Conservation (phyloP, 805 yeast genomes). For the Tetrapisispora arboricola region DNA sequence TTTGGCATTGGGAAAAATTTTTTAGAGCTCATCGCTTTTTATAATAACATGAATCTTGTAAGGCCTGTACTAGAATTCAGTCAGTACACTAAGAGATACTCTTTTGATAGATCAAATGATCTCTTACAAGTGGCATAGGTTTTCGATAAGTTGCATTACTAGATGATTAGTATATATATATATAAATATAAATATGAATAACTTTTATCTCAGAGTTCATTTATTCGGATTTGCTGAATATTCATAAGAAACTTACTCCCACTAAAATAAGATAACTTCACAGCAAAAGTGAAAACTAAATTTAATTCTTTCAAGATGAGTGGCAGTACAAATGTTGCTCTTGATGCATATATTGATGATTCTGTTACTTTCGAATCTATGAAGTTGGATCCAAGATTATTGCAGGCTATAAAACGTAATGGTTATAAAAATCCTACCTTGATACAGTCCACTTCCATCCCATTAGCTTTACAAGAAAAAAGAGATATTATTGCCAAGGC, state of each 20-base stretch:
- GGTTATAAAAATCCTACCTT: slow-evolving; percentile 84
- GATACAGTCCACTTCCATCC: slow-evolving; percentile 86
- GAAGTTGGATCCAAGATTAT: slow-evolving; percentile 69
- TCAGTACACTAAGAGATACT: neutral
- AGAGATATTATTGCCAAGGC: slow-evolving; percentile 92
- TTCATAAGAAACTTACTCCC: no score
- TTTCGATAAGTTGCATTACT: no score
- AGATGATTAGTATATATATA: no score
- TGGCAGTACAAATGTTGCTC: slow-evolving; percentile 34
- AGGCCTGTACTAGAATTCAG: neutral
- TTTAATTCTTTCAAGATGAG: slow-evolving; percentile 17
- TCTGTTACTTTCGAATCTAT: slow-evolving; percentile 62
- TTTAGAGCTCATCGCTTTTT: slow-evolving; percentile 1
- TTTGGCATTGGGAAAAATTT: neutral
- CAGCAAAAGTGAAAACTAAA: neutral
- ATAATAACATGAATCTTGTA: neutral
- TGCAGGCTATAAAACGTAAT: slow-evolving; percentile 71
- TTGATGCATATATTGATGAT: slow-evolving; percentile 64
- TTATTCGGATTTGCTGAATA: no score
- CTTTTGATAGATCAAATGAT: neutral
- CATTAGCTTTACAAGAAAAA: slow-evolving; percentile 79
- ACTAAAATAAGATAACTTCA: no score
- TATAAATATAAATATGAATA: no score
- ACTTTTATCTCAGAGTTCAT: no score
- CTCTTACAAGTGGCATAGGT: no score